Conservation (phyloP, 140 eudicot species). For the Stevia rebaudiana region DNA sequence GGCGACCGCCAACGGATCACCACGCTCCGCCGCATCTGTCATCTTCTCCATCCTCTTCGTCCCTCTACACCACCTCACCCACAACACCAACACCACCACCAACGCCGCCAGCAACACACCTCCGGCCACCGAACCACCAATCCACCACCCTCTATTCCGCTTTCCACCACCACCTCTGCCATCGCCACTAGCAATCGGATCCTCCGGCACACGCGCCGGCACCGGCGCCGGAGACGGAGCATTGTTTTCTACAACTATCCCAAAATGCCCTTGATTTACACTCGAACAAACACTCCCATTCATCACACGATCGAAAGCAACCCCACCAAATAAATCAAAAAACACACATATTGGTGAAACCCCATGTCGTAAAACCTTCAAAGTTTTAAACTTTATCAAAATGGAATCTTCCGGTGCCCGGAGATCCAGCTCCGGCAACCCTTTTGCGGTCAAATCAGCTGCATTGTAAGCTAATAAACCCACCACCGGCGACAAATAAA, state of each 20-base stretch:
- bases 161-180: conserved; percentile 25
- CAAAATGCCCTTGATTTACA: conserved; percentile 65
- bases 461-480: conserved; percentile 87
- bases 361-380: conserved; percentile 22
- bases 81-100: conserved; percentile 32
- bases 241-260: conserved; percentile 52
- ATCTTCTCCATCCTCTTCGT: conserved; percentile 45
- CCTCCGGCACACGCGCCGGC: conserved; percentile 28
- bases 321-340: conserved; percentile 68
- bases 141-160: conserved; percentile 33
- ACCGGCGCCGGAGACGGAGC: conserved; percentile 41
- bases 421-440: conserved; percentile 49
- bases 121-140: conserved; percentile 64
- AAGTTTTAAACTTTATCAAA: conserved; percentile 33
- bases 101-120: conserved; percentile 42
- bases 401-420: conserved; percentile 52
- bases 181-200: conserved; percentile 22
- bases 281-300: conserved; percentile 49
- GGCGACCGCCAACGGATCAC: conserved; percentile 49
- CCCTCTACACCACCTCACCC: conserved; percentile 42
- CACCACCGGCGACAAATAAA: conserved; percentile 60
- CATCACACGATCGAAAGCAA: conserved; percentile 49
- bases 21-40: conserved; percentile 64
- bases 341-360: conserved; percentile 51
- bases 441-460: conserved; percentile 38